These are phyloP conservation scores for Carex parvula DNA, from an alignment of 176 grass and related monocot species.

Conservation along the genomic window DNA sequence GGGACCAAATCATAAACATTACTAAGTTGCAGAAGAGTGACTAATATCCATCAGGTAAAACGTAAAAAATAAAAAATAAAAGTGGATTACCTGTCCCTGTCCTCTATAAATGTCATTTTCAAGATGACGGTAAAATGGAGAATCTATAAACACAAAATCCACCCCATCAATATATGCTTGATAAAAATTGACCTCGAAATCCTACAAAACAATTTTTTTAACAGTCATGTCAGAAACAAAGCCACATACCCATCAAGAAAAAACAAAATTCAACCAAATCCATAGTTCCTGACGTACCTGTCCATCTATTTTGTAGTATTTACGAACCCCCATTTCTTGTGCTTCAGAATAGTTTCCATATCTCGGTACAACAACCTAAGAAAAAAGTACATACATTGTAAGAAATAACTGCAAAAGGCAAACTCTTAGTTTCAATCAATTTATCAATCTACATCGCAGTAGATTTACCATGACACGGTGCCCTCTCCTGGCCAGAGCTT, in stretches of 20 bases:
- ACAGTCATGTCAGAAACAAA: neutral
- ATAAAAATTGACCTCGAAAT: conserved; percentile 80
- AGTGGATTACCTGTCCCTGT: conserved; percentile 42
- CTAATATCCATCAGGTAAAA: conserved; percentile 6
- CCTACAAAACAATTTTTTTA: conserved; percentile 36
- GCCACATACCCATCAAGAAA: neutral
- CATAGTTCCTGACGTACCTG: conserved; percentile 49
- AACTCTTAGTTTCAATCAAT: conserved; percentile 8
- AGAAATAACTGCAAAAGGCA: neutral
- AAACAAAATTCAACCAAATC: neutral
- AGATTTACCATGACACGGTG: conserved; percentile 82
- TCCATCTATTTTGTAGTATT: conserved; percentile 60
- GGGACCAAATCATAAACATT: neutral
- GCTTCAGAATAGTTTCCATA: conserved; percentile 78
- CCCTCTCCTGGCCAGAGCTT: conserved; percentile 96
- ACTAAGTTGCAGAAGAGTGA: conserved; percentile 1
- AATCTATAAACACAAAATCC: conserved; percentile 88
- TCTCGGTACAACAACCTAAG: conserved; percentile 72
- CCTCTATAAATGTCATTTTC: conserved; percentile 88
- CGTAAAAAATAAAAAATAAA: neutral
- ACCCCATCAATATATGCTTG: conserved; percentile 91
- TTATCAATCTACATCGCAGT: conserved; percentile 1
- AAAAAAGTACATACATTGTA: conserved; percentile 19
- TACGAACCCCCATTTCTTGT: conserved; percentile 55
- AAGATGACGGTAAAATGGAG: conserved; percentile 47